Percentiles rank a stretch among this genome's conserved stretches.
Conservation (phyloP, 495 filamentous ascomycete species). For the Massariosphaeria phaeospora region DNA sequence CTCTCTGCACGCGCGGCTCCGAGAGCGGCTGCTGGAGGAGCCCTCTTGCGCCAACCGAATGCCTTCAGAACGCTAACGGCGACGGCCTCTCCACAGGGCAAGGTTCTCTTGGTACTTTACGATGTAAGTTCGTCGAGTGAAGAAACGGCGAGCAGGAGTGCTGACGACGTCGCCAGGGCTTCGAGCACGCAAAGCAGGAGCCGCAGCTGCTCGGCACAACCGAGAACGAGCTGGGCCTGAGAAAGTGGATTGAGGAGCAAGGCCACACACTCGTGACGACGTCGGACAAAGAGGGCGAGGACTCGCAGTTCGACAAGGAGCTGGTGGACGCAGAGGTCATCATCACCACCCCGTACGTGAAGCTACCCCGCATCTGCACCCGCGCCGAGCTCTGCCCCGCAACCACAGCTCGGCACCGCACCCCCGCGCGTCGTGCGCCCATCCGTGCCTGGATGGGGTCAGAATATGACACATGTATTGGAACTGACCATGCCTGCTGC, state of each 20-base stretch:
- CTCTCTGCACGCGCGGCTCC: constrained; percentile 46
- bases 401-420: constrained; percentile 1
- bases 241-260: constrained; percentile 93
- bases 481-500: not conserved
- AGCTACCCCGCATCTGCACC: constrained; percentile 24
- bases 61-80: constrained; percentile 53
- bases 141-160: not conserved
- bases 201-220: constrained; percentile 87
- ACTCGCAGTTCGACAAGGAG: constrained; percentile 91
- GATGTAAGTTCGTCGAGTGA: constrained; percentile 52
- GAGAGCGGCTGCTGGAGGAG: constrained; percentile 35
- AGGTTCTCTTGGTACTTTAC: constrained; percentile 71
- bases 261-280: constrained; percentile 96
- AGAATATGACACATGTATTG: not conserved
- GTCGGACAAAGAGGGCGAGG: constrained; percentile 91
- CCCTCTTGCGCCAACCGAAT: constrained; percentile 35
- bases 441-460: not conserved
- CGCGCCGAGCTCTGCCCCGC: constrained; percentile 17
- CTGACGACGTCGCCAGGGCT: constrained; percentile 49
- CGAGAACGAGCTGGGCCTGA: constrained; percentile 94
- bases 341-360: constrained; percentile 91
- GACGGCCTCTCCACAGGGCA: constrained; percentile 57
- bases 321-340: constrained; percentile 96
- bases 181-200: constrained; percentile 66
- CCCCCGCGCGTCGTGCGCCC: constrained; percentile 1